A percentile compares a stretch with the other conserved stretches of the same genome.
Conservation (phyloP, 768 basidiomycete genomes). For the Lentinula guzmanii region DNA sequence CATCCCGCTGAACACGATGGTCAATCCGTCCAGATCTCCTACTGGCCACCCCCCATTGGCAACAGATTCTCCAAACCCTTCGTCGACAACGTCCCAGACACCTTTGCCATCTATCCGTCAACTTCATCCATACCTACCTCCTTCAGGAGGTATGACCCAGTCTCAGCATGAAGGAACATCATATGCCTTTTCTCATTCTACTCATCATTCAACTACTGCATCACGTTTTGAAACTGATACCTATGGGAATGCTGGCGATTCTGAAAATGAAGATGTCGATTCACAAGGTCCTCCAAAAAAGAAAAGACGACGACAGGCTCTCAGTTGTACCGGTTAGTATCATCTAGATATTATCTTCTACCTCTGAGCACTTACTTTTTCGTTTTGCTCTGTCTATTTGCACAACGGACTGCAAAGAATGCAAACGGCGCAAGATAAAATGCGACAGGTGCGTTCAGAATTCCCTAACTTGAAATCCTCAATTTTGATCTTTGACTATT, state of each 20-base stretch:
- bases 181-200: conserved; percentile 18
- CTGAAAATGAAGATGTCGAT: conserved; percentile 53
- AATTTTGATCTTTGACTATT: conserved; percentile 15
- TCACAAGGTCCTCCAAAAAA: conserved; percentile 65
- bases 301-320: conserved; percentile 74
- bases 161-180: conserved; percentile 20
- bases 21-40: conserved; percentile 1
- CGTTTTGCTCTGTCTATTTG: too few species aligned
- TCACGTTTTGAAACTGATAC: conserved; percentile 20
- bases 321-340: conserved; percentile 76
- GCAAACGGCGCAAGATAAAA: conserved; percentile 83
- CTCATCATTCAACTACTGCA: conserved; percentile 15
- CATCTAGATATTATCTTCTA: conserved; percentile 16
- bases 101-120: conserved; percentile 60
- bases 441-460: conserved; percentile 63
- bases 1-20: neutral
- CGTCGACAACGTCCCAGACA: neutral
- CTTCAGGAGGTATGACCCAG: conserved; percentile 29
- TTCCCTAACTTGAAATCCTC: neutral
- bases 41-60: neutral
- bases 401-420: conserved; percentile 40
- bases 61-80: neutral
- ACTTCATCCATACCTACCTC: conserved; percentile 58
- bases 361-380: conserved; percentile 1
- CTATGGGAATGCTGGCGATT: conserved; percentile 36